Base-by-base conservation (phyloP, 257 asterid species). In the Solanum peruvianum region DNA sequence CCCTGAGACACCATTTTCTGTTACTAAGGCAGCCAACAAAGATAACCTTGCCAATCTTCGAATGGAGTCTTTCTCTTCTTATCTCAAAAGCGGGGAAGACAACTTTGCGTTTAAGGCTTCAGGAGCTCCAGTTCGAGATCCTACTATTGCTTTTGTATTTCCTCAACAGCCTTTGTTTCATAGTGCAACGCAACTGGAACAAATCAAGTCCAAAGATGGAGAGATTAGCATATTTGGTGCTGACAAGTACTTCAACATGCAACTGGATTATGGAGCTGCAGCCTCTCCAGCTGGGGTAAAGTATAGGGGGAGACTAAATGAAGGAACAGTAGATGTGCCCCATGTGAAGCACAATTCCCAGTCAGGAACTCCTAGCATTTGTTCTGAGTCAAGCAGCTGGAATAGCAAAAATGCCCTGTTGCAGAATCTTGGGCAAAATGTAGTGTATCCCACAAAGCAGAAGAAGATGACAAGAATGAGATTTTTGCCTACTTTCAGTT, bases 171-270 rank as follows among this genome's bases (percentile, higher is more conserved):
- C 52, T 73, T 13, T 20, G 15, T 73, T 37, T 73, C 82, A 7
- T 39, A 73, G 23, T 11, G 31, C 88, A 20, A 31, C 31, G 25
- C 64, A 86, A 7, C 62, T 73, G 31, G 88, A 82, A 77, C 87
- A 87, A 87, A 60, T 25, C 41, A 87, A 85, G 83, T 78, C 88
- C 69, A 89, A 89, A 87, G 92, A 93, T 31, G 89, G 92, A 1
- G 97, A 95, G 84, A 91, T 94, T 33, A 94, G 94, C 52, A 93
- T 96, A 1, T 96, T 96, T 86, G 93, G 93, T 6, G 99, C 99
- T 11, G 98, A 95, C 71, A 93, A 89, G 89, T 95, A 95, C 95
- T 96, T 95, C 90, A 96, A 95, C 92, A 93, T 90, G 97, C 92
- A 89, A 56, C 20, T 93, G 52, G 96, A 94, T 58, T 89, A 87